Conservation (phyloP, 352 stramenopile species). For the Bremia lactucae region DNA sequence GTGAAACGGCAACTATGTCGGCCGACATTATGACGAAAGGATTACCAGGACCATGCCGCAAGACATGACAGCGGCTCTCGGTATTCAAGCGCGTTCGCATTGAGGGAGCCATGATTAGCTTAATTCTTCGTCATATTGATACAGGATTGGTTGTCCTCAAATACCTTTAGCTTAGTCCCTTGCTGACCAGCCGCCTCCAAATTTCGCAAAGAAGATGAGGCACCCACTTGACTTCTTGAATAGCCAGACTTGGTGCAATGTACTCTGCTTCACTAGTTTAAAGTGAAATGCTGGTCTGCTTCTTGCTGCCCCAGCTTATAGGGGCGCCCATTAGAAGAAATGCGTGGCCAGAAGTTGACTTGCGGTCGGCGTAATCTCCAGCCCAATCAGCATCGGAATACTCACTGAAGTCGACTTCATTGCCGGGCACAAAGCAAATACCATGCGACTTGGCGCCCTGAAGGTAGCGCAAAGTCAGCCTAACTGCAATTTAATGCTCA, state of each 20-base stretch:
- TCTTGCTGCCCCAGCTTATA: neutral
- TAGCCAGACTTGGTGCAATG: slow-evolving; percentile 2
- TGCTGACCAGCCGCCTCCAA: neutral
- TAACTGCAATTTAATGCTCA: slow-evolving; percentile 8
- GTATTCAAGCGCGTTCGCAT: neutral
- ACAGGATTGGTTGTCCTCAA: slow-evolving; percentile 6
- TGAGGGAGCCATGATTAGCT: too few relatives aligned
- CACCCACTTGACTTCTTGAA: slow-evolving; percentile 2
- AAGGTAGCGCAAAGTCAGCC: slow-evolving; percentile 6
- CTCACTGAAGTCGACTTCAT: neutral
- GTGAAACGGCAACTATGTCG: too few relatives aligned
- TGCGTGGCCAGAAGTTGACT: neutral
- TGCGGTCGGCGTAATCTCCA: neutral
- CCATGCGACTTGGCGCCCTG: slow-evolving; percentile 11
- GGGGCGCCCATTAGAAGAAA: neutral
- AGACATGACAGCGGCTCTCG: neutral
- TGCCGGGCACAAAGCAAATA: neutral
- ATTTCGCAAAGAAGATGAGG: slow-evolving; percentile 3
- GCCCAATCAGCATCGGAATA: neutral
- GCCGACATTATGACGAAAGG: too few relatives aligned
- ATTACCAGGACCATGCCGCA: neutral
- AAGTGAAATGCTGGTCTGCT: slow-evolving; percentile 1
- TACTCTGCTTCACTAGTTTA: slow-evolving; percentile 7
- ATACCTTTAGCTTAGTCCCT: slow-evolving; percentile 4
- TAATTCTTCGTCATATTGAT: too few relatives aligned